Evolutionary conservation across 345 rosid genomes (phyloP).

Genomic region (Populus simonii): DNA sequence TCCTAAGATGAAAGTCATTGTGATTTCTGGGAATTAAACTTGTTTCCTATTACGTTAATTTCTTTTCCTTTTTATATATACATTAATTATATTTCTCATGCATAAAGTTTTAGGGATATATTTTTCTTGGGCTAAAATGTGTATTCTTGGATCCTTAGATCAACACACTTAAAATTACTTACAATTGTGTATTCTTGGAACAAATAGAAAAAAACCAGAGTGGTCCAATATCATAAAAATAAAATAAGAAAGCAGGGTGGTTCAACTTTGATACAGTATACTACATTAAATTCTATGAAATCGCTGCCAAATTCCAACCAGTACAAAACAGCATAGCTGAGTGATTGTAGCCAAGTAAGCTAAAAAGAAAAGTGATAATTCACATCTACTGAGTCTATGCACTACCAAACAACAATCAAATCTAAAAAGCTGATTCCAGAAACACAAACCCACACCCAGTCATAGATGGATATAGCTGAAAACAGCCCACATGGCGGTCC

Average conservation of each 20-base stretch:
- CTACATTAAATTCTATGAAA: background rate
- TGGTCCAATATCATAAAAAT: background rate
- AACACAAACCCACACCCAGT: background rate
- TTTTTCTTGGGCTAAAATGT: background rate
- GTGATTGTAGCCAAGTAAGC: background rate
- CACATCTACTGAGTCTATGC: background rate
- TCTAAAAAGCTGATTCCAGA: background rate
- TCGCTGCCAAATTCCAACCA: background rate
- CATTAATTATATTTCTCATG: background rate
- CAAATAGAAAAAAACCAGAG: background rate
- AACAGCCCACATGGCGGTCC: slow-evolving; percentile 2
- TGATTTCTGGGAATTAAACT: background rate
- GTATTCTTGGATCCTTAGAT: background rate
- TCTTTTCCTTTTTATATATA: background rate
- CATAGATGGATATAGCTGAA: background rate
- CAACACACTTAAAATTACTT: background rate
- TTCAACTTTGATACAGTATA: background rate
- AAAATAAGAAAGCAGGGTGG: background rate
- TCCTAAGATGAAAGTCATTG: background rate
- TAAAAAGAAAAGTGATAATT: background rate
- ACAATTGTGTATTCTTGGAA: background rate
- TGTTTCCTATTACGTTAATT: background rate
- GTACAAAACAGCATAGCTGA: background rate
- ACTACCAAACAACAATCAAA: background rate
- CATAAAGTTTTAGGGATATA: background rate